Evolutionary conservation across 305 asterid species (phyloP), one percentile per base, ranked within the genome.

Genomic region (Fraxinus velutina): DNA sequence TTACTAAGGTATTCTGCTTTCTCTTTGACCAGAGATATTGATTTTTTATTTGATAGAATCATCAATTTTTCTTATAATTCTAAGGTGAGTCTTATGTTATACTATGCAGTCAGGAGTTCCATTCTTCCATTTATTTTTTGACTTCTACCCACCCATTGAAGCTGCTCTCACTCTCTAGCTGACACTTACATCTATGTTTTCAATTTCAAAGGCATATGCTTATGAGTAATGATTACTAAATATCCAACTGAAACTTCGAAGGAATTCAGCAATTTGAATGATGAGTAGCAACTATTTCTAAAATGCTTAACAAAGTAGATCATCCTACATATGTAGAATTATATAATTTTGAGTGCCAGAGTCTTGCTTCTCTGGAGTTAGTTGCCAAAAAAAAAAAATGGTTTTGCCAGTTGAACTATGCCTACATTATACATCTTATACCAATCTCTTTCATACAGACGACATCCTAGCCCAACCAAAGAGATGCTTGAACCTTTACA

Each of bases 401-500:
- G 33, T 30, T 55, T 55, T 17, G 22, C 22, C 68, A 36, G 33
- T 73, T 83, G 76, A 29, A 79, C 66, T 78, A 34, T 80, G 64
- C 12, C 30, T 73, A 24, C 62, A 19, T 15, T 80, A 24, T 74
- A 81, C 27, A 78, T 42, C 39, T 84, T 62, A 29, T 55, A 80
- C 47, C 80, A 79, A 76, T 70, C 12, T 78, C 76, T 78, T 79
- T 84, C 71, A 36, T 87, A 89, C 94, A 96, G 99, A 76, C 99
- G 98, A 81, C 99, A 96, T 89, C 98, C 98, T 73, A 85, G 87
- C 86, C 99, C 99, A 78, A 94, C 99, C 80, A 96, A 92, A 80
- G 99, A 96, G 87, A 96, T 94, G 98, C 97, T 94, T 83, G 98
- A 96, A 85, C 99, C 99, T 87, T 89, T 96, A 85, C 77, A 90